Percentiles rank a stretch among this genome's conserved stretches.
Evolutionary conservation across 345 rosid genomes (phyloP).

Genomic region (Ceriops zippeliana): DNA sequence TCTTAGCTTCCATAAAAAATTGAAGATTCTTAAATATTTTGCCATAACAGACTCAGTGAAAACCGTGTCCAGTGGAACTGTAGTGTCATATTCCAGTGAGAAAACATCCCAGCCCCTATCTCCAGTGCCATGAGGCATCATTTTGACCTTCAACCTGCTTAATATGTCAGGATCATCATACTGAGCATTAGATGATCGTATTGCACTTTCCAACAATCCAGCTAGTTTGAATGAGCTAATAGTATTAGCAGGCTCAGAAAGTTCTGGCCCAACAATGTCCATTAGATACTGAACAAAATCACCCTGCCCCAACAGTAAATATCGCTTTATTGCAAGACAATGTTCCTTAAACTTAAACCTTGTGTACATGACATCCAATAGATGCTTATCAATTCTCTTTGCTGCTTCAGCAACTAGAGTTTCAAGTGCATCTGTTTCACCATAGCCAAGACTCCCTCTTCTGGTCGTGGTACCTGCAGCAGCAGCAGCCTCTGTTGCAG

Average conservation of each 20-base stretch:
- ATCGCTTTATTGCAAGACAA: constrained; percentile 93
- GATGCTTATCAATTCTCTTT: constrained; percentile 91
- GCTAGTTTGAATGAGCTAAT: constrained; percentile 94
- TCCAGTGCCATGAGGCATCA: constrained; percentile 92
- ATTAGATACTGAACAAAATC: constrained; percentile 95
- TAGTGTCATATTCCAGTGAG: constrained; percentile 92
- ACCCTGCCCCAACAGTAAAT: constrained; percentile 93
- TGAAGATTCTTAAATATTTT: constrained; percentile 79
- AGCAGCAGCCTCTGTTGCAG: constrained; percentile 85
- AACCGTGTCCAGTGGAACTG: constrained; percentile 87
- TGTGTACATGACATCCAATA: constrained; percentile 74
- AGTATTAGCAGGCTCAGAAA: constrained; percentile 95
- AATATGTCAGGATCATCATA: constrained; percentile 90
- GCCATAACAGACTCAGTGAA: constrained; percentile 87
- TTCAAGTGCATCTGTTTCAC: constrained; percentile 96
- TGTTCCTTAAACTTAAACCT: constrained; percentile 88
- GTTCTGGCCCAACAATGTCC: constrained; percentile 94
- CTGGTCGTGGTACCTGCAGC: constrained; percentile 92
- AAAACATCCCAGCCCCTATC: constrained; percentile 99
- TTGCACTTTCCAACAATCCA: constrained; percentile 87
- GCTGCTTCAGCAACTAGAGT: constrained; percentile 84
- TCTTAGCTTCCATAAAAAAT: constrained; percentile 95
- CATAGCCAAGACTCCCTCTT: constrained; percentile 92
- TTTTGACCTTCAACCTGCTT: constrained; percentile 84
- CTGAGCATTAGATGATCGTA: constrained; percentile 95